phyloP scores from a whole-genome alignment of 2,329 filamentous ascomycete genomes.

The Fusarium nygamai region DNA sequence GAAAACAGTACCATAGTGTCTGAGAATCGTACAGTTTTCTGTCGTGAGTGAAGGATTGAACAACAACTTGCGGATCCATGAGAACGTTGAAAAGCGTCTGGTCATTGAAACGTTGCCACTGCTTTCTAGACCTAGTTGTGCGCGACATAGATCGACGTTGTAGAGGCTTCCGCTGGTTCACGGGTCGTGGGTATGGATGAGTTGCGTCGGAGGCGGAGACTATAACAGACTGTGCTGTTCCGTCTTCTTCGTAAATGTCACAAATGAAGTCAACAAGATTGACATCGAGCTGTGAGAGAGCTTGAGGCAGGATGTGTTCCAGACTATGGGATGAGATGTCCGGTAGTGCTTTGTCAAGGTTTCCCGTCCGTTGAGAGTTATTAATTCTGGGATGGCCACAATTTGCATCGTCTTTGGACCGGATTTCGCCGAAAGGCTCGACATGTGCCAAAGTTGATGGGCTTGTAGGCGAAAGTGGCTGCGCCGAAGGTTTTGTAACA shows the following conservation, averaged over 20 bases:
- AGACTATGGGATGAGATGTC: slow-evolving; percentile 13
- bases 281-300: slow-evolving; percentile 62
- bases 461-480: slow-evolving; percentile 3
- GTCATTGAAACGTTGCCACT: slow-evolving; percentile 70
- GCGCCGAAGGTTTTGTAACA: slow-evolving; percentile 42
- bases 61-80: slow-evolving; percentile 63
- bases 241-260: slow-evolving; percentile 67
- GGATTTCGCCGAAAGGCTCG: slow-evolving; percentile 15
- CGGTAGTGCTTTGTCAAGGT: neutral
- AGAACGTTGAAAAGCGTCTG: slow-evolving; percentile 73
- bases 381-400: slow-evolving; percentile 37
- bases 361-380: neutral
- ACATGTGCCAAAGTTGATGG: neutral
- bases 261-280: slow-evolving; percentile 70
- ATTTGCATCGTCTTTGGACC: slow-evolving; percentile 31
- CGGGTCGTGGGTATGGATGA: slow-evolving; percentile 20
- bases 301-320: slow-evolving; percentile 62
- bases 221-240: slow-evolving; percentile 59
- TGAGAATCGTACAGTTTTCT: slow-evolving; percentile 67
- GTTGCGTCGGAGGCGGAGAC: neutral
- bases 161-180: slow-evolving; percentile 14
- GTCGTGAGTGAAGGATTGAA: slow-evolving; percentile 66
- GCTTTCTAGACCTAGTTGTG: slow-evolving; percentile 40
- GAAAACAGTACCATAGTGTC: slow-evolving; percentile 70
- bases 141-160: slow-evolving; percentile 9